These are phyloP conservation scores for Tulasnella sp. DNA, from an alignment of 768 basidiomycete species.

Conservation along the genomic window DNA sequence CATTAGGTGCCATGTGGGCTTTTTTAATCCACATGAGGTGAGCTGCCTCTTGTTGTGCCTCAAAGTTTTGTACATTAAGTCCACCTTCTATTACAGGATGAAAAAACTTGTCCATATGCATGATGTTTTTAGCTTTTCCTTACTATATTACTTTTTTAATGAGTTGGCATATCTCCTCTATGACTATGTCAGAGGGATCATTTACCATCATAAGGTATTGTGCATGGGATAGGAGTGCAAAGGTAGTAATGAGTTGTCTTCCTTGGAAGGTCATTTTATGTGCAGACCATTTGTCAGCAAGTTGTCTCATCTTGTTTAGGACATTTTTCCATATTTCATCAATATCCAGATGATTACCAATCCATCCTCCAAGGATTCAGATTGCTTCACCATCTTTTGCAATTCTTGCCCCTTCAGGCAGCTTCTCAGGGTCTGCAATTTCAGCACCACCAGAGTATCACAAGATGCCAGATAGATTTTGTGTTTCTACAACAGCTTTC, in stretches of 20 bases:
- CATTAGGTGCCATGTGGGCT: background rate
- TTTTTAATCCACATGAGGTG: background rate
- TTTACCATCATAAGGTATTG: constrained; percentile 5
- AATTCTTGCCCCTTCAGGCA: background rate
- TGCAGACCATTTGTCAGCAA: background rate
- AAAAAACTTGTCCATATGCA: background rate
- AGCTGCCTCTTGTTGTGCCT: background rate
- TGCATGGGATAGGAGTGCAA: background rate
- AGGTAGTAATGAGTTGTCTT: background rate
- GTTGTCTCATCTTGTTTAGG: background rate
- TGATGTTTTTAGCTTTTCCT: background rate
- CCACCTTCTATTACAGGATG: background rate
- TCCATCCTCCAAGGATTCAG: background rate
- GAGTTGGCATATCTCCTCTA: background rate
- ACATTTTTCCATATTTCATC: background rate
- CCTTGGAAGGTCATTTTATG: background rate
- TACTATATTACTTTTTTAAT: background rate
- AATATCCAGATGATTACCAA: background rate
- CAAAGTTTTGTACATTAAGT: background rate
- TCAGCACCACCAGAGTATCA: too few relatives aligned
- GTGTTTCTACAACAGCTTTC: background rate
- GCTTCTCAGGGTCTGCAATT: background rate
- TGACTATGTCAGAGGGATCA: background rate
- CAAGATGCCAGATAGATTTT: background rate
- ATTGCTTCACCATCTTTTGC: background rate